phyloP scores from a whole-genome alignment of 116 monocot species.

The Phalaenopsis hybrid region DNA sequence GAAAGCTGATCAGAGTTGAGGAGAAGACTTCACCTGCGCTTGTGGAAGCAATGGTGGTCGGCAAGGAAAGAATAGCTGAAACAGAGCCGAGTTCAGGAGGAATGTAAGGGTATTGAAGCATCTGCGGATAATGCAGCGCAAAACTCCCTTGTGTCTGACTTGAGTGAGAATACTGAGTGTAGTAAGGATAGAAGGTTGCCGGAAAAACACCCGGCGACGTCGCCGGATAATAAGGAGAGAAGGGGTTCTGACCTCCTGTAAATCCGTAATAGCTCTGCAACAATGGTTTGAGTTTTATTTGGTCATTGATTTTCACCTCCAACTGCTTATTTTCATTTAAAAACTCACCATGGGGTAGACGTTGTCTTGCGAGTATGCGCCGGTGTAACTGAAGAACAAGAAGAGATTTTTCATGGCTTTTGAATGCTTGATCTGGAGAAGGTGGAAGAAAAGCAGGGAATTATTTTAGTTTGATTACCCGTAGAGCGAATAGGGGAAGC shows the following conservation, averaged over 20 bases:
- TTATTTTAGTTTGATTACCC: slow-evolving; percentile 13
- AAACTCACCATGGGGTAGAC: slow-evolving; percentile 25
- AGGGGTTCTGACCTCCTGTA: slow-evolving; percentile 15
- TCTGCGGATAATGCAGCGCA: slow-evolving; percentile 16
- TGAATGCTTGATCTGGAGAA: background rate
- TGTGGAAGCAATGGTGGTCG: slow-evolving; percentile 2
- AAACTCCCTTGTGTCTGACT: slow-evolving; percentile 12
- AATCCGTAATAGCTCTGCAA: slow-evolving; percentile 20
- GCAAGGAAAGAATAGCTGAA: slow-evolving; percentile 13
- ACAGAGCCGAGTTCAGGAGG: slow-evolving; percentile 12
- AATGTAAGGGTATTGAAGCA: slow-evolving; percentile 19
- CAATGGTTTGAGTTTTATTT: background rate
- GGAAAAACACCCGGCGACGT: slow-evolving; percentile 7
- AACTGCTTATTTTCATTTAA: background rate
- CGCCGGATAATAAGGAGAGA: slow-evolving; percentile 20
- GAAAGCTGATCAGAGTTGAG: background rate
- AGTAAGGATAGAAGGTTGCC: slow-evolving; percentile 13
- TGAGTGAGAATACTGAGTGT: slow-evolving; percentile 14
- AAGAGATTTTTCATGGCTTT: too few relatives aligned
- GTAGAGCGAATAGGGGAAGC: slow-evolving; percentile 19
- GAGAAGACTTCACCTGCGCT: slow-evolving; percentile 5
- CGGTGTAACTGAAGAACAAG: slow-evolving; percentile 14
- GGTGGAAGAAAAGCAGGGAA: background rate
- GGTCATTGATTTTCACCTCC: background rate
- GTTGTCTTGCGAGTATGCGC: slow-evolving; percentile 18